Evolutionary conservation across 192 early-diverging fungal genomes (phyloP), one percentile per base, ranked within the genome.

Genomic region (Neocallimastix lanati): DNA sequence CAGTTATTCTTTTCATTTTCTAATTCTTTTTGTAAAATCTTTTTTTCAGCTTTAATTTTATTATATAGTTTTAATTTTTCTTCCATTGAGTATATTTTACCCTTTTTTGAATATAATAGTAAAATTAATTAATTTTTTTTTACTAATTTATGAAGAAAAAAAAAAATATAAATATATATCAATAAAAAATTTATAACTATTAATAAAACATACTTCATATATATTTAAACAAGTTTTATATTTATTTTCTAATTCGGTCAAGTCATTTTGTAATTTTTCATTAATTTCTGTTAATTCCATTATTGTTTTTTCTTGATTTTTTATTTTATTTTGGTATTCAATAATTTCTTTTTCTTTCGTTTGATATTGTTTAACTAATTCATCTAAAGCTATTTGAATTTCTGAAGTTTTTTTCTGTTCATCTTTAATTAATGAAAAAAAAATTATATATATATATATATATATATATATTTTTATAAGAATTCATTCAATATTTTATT

Each of bases 311-410:
- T 80, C 28, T 76, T 83, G 77, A 33, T 79, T 12, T 13, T 2
- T 11, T 76, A 30, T n/a, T 79, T n/a, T 25, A 78, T 11, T 50
- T 3, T 35, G 21, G n/a, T n/a, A 78, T 30, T 77, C 29, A n/a
- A 0, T 25, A n/a, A 80, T 13, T 35, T 28, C 83, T 78, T 82
- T 78, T 1, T 35, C 30, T 40, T 83, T 40, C 27, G 78, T 80
- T 15, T 83, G 58, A 27, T 76, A 80, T 27, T 80, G 79, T n/a
- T 82, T 38, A 11, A 80, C 77, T 11, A 83, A 27, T 78, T 86
- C 85, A 5, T 85, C 79, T 78, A 78, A 82, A n/a, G 82, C 50
- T 33, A 67, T 78, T 38, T 78, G 82, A 12, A 84, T 78, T 28
- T 85, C 83, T 2, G 80, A 5, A 0, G 50, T 6, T 67, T 67